These are phyloP conservation scores for Globisporangium cystogenes DNA, from an alignment of 352 stramenopile genomes.

Conservation along the genomic window DNA sequence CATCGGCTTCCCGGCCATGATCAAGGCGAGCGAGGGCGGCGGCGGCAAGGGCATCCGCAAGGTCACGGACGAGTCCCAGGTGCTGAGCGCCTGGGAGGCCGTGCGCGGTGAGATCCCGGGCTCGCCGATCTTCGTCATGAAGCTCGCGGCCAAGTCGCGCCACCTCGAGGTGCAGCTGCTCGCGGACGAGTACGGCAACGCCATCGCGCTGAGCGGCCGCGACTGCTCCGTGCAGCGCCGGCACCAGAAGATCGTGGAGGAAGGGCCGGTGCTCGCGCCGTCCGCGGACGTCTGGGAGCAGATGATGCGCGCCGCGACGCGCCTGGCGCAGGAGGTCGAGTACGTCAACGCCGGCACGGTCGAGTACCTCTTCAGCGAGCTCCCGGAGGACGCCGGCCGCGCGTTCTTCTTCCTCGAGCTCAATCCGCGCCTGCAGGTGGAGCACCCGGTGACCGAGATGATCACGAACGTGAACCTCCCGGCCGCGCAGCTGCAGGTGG, in stretches of 20 bases:
- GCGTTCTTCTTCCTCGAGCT: slow-evolving; percentile 99
- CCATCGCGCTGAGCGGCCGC: slow-evolving; percentile 91
- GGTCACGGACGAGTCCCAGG: slow-evolving; percentile 88
- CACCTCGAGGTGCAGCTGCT: slow-evolving; percentile 99
- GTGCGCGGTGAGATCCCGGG: too few species aligned
- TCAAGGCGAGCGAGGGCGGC: slow-evolving; percentile 95
- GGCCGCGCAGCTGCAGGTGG: slow-evolving; percentile 96
- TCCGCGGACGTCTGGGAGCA: too few species aligned
- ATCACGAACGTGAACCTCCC: slow-evolving; percentile 93
- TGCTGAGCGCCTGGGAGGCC: too few species aligned
- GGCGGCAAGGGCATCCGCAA: slow-evolving; percentile 97
- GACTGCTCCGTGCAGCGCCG: slow-evolving; percentile 96
- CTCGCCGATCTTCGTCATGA: slow-evolving; percentile 97
- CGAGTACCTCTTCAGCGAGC: slow-evolving; percentile 94
- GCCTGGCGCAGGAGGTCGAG: slow-evolving; percentile 79
- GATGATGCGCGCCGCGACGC: slow-evolving; percentile 66
- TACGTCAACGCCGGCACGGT: slow-evolving; percentile 96
- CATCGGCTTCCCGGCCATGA: slow-evolving; percentile 97
- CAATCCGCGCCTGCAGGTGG: slow-evolving; percentile 94
- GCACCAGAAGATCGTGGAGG: slow-evolving; percentile 98
- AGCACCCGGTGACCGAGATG: slow-evolving; percentile 96
- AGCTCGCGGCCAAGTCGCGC: slow-evolving; percentile 95
- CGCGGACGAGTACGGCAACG: slow-evolving; percentile 88
- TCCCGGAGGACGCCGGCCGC: too few species aligned
- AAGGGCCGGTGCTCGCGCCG: slow-evolving; percentile 85